Evolutionary conservation across 441 rosid genomes (phyloP).

Genomic region (Breynia disticha): DNA sequence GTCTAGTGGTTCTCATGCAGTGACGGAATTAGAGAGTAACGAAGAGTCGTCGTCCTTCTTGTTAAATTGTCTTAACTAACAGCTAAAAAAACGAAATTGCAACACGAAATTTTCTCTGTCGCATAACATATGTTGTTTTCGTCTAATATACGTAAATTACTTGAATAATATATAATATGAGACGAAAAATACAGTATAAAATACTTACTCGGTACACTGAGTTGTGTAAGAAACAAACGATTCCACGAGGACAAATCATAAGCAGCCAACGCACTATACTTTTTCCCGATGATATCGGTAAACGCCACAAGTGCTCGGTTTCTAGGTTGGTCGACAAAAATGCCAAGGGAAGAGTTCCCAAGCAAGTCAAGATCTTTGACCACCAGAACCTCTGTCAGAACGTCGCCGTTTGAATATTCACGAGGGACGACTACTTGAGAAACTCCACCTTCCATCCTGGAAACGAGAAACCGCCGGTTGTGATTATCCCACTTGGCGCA

Average conservation of each 20-base stretch:
- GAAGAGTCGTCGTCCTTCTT: too few species aligned
- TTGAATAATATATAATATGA: too few species aligned
- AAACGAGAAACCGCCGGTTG: slow-evolving; percentile 63
- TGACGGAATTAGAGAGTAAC: too few species aligned
- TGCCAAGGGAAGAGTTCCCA: slow-evolving; percentile 63
- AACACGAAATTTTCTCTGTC: too few species aligned
- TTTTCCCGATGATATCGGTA: slow-evolving; percentile 48
- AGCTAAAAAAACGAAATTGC: too few species aligned
- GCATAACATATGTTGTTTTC: too few species aligned
- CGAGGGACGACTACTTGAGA: slow-evolving; percentile 49
- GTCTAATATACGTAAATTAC: too few species aligned
- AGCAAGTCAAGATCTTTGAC: slow-evolving; percentile 58
- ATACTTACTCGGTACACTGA: slow-evolving; percentile 48
- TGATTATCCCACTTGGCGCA: slow-evolving; percentile 83
- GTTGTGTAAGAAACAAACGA: slow-evolving; percentile 59
- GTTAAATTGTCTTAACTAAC: too few species aligned
- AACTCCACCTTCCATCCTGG: slow-evolving; percentile 66
- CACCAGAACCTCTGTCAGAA: slow-evolving; percentile 42
- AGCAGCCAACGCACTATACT: slow-evolving; percentile 54
- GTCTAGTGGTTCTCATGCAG: too few species aligned
- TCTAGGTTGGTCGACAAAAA: slow-evolving; percentile 50
- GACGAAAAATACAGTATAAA: not conserved
- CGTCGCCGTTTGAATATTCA: slow-evolving; percentile 16
- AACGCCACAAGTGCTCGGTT: slow-evolving; percentile 63
- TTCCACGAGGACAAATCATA: slow-evolving; percentile 78